Base-by-base conservation (phyloP, 176 grass and related monocot genomes). In the barley (Hordeum vulgare) region DNA sequence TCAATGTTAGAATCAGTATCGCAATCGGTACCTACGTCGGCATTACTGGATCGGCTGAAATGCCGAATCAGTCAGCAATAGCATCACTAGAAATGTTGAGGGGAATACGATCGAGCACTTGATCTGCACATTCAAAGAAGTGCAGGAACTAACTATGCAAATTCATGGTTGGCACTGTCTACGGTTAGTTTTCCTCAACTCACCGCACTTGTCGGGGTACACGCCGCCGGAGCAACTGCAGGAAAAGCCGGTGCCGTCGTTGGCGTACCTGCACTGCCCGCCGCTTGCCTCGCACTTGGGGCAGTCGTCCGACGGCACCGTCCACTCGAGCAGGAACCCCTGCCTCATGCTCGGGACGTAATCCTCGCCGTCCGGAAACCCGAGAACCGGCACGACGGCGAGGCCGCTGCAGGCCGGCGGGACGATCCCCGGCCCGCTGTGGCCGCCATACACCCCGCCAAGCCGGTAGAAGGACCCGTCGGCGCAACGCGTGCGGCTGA, bases 281-380 rank as follows among this genome's bases (percentile, higher is more conserved):
- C 83, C 88, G 42, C 78, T 82, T 0, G 78, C 83, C 34, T 36
- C 31, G 83, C 88, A 90, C 41, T 2, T 2, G 33, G 64, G 64
- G 65, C 88, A 90, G 21, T 86, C n/a, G 1, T 11, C 73, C 0
- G 87, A 34, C 42, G 21, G 3, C 40, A 0, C 73, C 12, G 33
- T 0, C 88, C 88, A 90, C 56, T 90, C 57, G 0, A 90, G 72
- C 34, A 90, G 83, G 0, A 89, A 65, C 11, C 88, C 88, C 0
- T 2, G 13, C 26, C 0, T 86, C 88, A 86, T 86, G 34, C 73
- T 8, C 10, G 6, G 18, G 9, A 77, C 4, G 6, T 81, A 81
- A 1, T 21, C 49, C 1, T 18, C 29, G 6, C 40, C 77, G 7
- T 25, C 8, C 0, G 23, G 40, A 71, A 7, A 9, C 2, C 7